A percentile compares a stretch with the other conserved stretches of the same genome.
Evolutionary conservation across 2,329 filamentous ascomycete genomes (phyloP).

Genomic region (Ophiostoma populinum): DNA sequence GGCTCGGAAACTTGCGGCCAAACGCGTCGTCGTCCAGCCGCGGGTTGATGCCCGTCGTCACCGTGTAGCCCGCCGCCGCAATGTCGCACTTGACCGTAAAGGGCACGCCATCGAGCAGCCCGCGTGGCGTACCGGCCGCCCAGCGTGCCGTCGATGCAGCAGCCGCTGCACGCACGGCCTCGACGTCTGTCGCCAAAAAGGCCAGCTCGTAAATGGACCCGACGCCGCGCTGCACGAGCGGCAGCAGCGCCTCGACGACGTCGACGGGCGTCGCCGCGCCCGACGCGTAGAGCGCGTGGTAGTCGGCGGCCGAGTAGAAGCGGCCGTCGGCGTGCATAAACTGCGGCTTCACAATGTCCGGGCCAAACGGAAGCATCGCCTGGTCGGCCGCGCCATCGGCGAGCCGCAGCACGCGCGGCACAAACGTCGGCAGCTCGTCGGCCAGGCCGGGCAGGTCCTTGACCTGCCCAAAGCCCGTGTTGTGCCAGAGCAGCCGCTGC

Average conservation of each 20-base stretch:
- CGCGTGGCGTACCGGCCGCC: slow-evolving; percentile 43
- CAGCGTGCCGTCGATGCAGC: slow-evolving; percentile 58
- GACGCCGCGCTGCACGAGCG: slow-evolving; percentile 46
- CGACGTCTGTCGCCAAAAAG: slow-evolving; percentile 50
- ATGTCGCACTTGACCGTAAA: slow-evolving; percentile 74
- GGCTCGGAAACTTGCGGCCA: slow-evolving; percentile 33
- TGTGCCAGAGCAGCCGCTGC: slow-evolving; percentile 50
- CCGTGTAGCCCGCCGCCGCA: slow-evolving; percentile 51
- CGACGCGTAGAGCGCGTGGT: slow-evolving; percentile 54
- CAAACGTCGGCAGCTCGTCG: slow-evolving; percentile 26
- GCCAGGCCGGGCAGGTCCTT: slow-evolving; percentile 29
- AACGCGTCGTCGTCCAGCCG: slow-evolving; percentile 8
- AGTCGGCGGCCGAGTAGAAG: slow-evolving; percentile 60
- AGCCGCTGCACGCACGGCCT: slow-evolving; percentile 49
- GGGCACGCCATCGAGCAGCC: slow-evolving; percentile 65
- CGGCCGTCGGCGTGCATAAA: slow-evolving; percentile 24
- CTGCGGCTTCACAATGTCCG: slow-evolving; percentile 23
- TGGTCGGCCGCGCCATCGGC: slow-evolving; percentile 11
- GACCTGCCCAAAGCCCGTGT: slow-evolving; percentile 38
- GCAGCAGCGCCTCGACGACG: slow-evolving; percentile 54
- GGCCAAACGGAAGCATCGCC: slow-evolving; percentile 23
- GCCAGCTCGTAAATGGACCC: slow-evolving; percentile 45
- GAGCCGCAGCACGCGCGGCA: slow-evolving; percentile 12
- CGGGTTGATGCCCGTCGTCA: slow-evolving; percentile 45
- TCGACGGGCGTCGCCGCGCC: slow-evolving; percentile 54